phyloP scores from a whole-genome alignment of 1,284 basidiomycete genomes.

The Puccinia horiana region DNA sequence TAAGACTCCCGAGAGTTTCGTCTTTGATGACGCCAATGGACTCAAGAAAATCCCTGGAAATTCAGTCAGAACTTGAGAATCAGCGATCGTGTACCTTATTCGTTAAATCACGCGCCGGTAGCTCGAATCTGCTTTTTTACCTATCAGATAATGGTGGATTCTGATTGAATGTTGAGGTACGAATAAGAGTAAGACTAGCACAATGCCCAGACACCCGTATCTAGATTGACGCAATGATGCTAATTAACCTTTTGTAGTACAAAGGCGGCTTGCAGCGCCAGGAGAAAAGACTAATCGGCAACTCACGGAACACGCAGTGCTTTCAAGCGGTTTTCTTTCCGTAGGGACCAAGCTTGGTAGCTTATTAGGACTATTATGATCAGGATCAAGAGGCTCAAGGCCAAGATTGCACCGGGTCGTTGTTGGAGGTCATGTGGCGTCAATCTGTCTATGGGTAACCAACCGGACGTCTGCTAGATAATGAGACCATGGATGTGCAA shows the following conservation, averaged over 20 bases:
- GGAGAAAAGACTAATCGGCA: neutral
- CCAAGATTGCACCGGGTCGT: conserved; percentile 14
- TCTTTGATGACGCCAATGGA: conserved; percentile 14
- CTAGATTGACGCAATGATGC: neutral
- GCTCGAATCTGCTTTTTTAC: too few species aligned
- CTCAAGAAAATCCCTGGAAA: conserved; percentile 32
- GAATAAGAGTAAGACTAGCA: conserved; percentile 2
- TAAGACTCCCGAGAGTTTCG: conserved; percentile 8
- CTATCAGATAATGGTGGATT: conserved; percentile 30
- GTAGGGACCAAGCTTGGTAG: conserved; percentile 13
- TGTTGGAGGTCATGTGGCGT: conserved; percentile 36
- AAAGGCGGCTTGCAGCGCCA: neutral
- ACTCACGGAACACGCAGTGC: conserved; percentile 4
- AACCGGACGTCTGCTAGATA: conserved; percentile 13
- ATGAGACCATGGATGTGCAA: neutral
- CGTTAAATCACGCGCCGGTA: too few species aligned
- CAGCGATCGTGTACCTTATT: neutral
- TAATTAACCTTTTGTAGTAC: neutral
- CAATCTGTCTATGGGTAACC: conserved; percentile 34
- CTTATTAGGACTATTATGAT: neutral
- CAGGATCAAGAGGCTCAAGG: neutral
- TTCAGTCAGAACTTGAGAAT: neutral
- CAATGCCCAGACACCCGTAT: conserved; percentile 7
- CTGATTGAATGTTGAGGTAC: conserved; percentile 29
- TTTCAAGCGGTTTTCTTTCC: conserved; percentile 16